Evolutionary conservation across 2,329 filamentous ascomycete genomes (phyloP), one percentile per base, ranked within the genome.

Genomic region (Fusarium pseudocircinatum): DNA sequence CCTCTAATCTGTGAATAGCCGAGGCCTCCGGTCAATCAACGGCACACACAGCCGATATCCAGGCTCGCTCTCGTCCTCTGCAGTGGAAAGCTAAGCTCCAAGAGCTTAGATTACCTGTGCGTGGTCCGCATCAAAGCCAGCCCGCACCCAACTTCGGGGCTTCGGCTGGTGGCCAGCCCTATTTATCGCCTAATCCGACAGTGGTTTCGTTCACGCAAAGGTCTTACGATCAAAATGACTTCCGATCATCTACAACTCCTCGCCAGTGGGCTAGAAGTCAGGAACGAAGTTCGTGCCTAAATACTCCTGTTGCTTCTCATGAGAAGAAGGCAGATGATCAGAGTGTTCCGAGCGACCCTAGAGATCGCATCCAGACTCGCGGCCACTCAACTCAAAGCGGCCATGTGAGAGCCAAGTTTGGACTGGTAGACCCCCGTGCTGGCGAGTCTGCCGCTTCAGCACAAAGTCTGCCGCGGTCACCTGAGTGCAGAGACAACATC

Each of bases 61-160:
- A 52, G 6, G 11, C n/a, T 20, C 16, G 9, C 0, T 1, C 28
- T 24, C 47, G 9, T 15, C 12, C 30, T 24, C 12, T 50, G 2
- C 7, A 24, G 16, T 34, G 47, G 30, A 14, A 34, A 50, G 4
- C 12, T 11, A 24, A 34, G 12, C 30, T 50, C 16, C n/a, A 34
- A 0, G n/a, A 50, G 4, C 30, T 24, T 18, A 34, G 4, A 8
- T 4, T 4, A 4, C 4, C 6, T 7, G 2, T 16, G 30, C 30
- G 3, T 24, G 30, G 47, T 15, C 6, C 10, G 16, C 16, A 34
- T 20, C 47, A 18, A 12, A 24, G 13, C 14, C 28, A 12, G 16
- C 22, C 8, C 32, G 15, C 12, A 10, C 8, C 7, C 28, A 24
- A 50, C 11, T 22, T 12, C 22, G 3, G 0, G 11, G 15, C 28